Percentiles rank a stretch among this genome's conserved stretches.
phyloP scores from a whole-genome alignment of 2,329 filamentous ascomycete genomes.

The Pseudogymnoascus sp. region DNA sequence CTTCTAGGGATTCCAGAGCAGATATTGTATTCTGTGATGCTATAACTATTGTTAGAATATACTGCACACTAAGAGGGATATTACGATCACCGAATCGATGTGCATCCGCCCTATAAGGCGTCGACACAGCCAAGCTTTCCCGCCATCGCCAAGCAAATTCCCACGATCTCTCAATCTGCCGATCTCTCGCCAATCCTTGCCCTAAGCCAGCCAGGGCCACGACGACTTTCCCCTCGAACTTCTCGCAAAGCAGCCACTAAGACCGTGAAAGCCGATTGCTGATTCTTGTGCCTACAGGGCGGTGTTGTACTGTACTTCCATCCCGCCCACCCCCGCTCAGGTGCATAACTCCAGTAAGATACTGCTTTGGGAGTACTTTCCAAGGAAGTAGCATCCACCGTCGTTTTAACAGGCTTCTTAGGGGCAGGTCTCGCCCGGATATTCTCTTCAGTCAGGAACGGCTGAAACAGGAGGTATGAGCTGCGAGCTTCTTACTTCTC shows the following conservation, averaged over 20 bases:
- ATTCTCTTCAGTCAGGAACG: neutral
- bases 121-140: neutral
- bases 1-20: neutral
- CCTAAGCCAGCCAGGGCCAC: neutral
- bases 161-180: neutral
- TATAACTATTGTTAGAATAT: neutral
- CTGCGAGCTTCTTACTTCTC: neutral
- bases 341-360: conserved; percentile 5
- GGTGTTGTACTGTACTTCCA: conserved; percentile 1
- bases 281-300: neutral
- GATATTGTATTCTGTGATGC: neutral
- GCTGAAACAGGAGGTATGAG: neutral
- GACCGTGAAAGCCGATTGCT: neutral
- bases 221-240: neutral
- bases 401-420: neutral
- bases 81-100: neutral
- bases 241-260: neutral
- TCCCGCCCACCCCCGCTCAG: neutral
- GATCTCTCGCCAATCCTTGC: neutral
- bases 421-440: neutral
- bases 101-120: neutral
- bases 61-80: neutral
- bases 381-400: neutral
- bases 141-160: conserved; percentile 1
- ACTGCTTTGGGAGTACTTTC: neutral